Evolutionary conservation across 192 early-diverging fungal genomes (phyloP).

Genomic region (Phycomyces nitens): DNA sequence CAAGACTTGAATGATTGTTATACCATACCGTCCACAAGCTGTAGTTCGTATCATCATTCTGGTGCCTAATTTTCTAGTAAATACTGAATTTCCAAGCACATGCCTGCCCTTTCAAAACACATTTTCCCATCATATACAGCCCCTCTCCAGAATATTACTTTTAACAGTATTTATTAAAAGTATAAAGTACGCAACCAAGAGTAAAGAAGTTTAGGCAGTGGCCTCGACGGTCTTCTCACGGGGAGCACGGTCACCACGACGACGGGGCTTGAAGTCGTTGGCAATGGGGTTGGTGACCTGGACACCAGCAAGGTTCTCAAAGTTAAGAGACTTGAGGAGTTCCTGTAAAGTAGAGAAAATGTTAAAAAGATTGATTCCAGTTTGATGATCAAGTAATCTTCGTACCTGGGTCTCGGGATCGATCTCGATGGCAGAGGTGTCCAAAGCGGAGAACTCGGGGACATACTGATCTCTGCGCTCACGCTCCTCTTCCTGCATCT

Average conservation of each 20-base stretch:
- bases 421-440: slow-evolving; percentile 85
- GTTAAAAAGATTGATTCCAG: too few relatives aligned
- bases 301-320: slow-evolving; percentile 88
- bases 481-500: slow-evolving; percentile 99
- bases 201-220: slow-evolving; percentile 12
- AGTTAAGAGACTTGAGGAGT: slow-evolving; percentile 94
- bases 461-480: slow-evolving; percentile 99
- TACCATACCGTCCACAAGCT: too few relatives aligned
- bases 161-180: too few relatives aligned
- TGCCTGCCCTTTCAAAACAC: too few relatives aligned
- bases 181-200: too few relatives aligned
- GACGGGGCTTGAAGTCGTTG: slow-evolving; percentile 30
- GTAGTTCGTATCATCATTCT: too few relatives aligned
- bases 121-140: too few relatives aligned
- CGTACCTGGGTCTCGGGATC: slow-evolving; percentile 88
- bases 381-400: not conserved
- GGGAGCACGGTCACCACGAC: slow-evolving; percentile 23
- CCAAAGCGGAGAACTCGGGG: slow-evolving; percentile 96
- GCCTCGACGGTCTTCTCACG: slow-evolving; percentile 24
- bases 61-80: too few relatives aligned
- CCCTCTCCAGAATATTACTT: too few relatives aligned
- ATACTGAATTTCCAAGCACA: too few relatives aligned
- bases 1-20: too few relatives aligned
- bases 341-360: slow-evolving; percentile 42
- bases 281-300: slow-evolving; percentile 54